Evolutionary conservation across 208 protist species (phyloP), one percentile per base, ranked within the genome.

Genomic region (Wallacemonas sp.): DNA sequence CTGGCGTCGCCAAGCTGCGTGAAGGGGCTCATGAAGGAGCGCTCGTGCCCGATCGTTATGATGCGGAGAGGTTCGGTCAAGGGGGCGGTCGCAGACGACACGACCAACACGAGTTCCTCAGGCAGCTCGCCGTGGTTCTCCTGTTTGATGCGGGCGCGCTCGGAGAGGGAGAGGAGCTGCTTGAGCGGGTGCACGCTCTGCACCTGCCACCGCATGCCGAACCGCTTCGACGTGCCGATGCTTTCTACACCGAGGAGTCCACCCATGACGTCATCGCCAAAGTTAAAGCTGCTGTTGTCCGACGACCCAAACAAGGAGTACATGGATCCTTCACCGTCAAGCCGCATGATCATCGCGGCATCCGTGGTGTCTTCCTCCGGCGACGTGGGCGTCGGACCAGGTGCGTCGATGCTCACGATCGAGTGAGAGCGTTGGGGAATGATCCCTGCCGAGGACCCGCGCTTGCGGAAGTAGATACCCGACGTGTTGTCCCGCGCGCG

Each of bases 1-100:
- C 58, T 62, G 42, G 54, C 45, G 0, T 44, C 65, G 34, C 39
- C 63, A 19, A 79, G 31, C 44, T 68, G 78, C 62, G 51, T 75
- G 65, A 85, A 81, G 66, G 72, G 67, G 42, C 66, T 78, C 71
- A 76, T 75, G 15, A 68, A 49, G 22, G 74, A 68, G n/a, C 75
- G 79, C 54, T 81, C 70, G 66, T 85, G 79, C 28, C 79, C 79
- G 9, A 85, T 79, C 33, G 58, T 81, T 9, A 77, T 21, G 15
- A 85, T 61, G 19, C 53, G 30, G 33, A 69, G 53, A 36, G 66
- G 61, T 0, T 79, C 51, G 2, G 68, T 31, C 41, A 77, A 21
- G 19, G 46, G 64, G 39, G 77, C 56, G 9, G 70, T 64, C 1
- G 15, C 1, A 17, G 64, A 65, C 17, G 61, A 53, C 6, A 80